These are phyloP conservation scores for Aspergillus campestris DNA, from an alignment of 495 filamentous ascomycete species.

Conservation along the genomic window DNA sequence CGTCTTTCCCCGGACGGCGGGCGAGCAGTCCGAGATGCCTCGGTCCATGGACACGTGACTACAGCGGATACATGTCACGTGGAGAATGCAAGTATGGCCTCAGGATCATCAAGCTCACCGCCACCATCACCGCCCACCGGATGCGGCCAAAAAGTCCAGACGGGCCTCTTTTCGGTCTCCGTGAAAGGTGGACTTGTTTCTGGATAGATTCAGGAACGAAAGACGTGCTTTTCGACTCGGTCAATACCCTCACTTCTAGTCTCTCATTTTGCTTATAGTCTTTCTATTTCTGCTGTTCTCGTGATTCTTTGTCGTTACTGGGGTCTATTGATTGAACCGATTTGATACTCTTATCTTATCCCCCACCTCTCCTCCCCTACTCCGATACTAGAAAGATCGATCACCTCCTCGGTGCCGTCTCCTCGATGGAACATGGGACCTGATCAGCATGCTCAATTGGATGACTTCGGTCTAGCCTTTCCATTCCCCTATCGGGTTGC, in stretches of 20 bases:
- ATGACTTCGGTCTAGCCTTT: conserved; percentile 74
- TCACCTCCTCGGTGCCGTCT: conserved; percentile 9
- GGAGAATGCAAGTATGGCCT: conserved; percentile 1
- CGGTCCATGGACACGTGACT: not conserved
- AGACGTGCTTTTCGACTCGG: no score
- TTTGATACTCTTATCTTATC: conserved; percentile 2
- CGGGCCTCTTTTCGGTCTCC: no score
- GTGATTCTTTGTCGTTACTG: not conserved
- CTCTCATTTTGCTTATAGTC: conserved; percentile 25
- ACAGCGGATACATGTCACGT: conserved; percentile 3
- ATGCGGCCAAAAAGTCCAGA: no score
- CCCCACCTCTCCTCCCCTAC: conserved; percentile 7
- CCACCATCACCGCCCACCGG: no score
- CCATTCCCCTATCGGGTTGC: conserved; percentile 82
- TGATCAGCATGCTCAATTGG: conserved; percentile 69
- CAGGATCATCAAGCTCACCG: not conserved
- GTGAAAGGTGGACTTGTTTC: no score
- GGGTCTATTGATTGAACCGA: not conserved
- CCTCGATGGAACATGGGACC: conserved; percentile 63
- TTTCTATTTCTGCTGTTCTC: conserved; percentile 5
- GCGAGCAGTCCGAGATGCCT: not conserved
- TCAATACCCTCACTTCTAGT: conserved; percentile 37
- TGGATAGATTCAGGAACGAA: no score
- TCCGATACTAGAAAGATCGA: conserved; percentile 8
- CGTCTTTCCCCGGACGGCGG: no score